These are phyloP conservation scores for Trypanosoma caninum DNA, from an alignment of 208 protist species.

Conservation along the genomic window DNA sequence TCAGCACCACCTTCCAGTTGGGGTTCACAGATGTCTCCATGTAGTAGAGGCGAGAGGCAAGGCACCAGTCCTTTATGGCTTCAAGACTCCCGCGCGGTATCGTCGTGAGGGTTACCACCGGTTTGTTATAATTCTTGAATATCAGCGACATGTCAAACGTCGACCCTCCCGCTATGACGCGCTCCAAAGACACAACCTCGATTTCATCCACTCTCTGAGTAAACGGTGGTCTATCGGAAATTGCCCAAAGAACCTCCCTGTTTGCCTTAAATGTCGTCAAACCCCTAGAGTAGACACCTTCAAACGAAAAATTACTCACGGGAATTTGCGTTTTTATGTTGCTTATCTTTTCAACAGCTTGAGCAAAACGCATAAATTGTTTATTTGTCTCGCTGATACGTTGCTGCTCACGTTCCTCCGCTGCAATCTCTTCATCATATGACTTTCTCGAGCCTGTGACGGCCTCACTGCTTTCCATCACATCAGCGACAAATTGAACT, in stretches of 20 bases:
- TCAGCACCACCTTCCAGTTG: conserved; percentile 72
- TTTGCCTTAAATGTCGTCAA: conserved; percentile 77
- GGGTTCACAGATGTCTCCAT: conserved; percentile 79
- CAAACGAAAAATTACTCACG: conserved; percentile 77
- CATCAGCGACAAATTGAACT: conserved; percentile 96
- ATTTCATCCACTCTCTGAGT: conserved; percentile 93
- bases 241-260: conserved; percentile 75
- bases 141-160: conserved; percentile 98
- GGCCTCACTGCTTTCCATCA: conserved; percentile 90
- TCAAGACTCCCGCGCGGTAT: conserved; percentile 57
- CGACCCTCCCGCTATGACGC: conserved; percentile 76
- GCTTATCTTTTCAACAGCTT: conserved; percentile 60
- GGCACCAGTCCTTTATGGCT: conserved; percentile 80
- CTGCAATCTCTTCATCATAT: conserved; percentile 74
- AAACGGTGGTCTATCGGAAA: conserved; percentile 92
- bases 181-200: conserved; percentile 95
- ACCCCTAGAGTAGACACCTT: conserved; percentile 73
- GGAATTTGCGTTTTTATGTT: conserved; percentile 79
- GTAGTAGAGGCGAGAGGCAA: conserved; percentile 76
- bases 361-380: conserved; percentile 79
- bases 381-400: conserved; percentile 78
- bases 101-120: conserved; percentile 57
- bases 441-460: conserved; percentile 48
- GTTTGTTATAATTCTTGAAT: conserved; percentile 95
- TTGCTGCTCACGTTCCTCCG: conserved; percentile 70